phyloP scores from a whole-genome alignment of 2,329 filamentous ascomycete species.

The Xylariaceae sp. region DNA sequence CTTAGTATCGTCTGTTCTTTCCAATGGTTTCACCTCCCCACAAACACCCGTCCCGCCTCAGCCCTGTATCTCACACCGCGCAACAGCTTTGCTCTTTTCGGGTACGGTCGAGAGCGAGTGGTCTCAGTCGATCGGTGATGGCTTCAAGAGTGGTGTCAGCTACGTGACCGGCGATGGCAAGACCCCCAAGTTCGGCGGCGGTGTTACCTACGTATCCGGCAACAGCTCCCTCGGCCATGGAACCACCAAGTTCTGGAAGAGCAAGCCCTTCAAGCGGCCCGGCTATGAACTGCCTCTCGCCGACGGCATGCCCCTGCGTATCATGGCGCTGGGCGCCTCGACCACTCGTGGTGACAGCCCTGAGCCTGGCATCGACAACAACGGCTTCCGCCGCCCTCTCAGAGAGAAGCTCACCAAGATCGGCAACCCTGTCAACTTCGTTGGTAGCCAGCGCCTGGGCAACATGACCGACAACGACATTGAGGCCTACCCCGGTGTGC shows the following conservation, averaged over 20 bases:
- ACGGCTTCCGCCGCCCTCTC: conserved; percentile 33
- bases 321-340: conserved; percentile 33
- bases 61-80: conserved; percentile 11
- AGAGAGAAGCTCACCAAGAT: conserved; percentile 32
- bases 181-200: conserved; percentile 10
- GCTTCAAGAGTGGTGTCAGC: conserved; percentile 27
- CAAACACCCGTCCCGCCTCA: neutral
- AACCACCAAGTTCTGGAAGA: conserved; percentile 27
- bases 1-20: neutral
- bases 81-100: conserved; percentile 26
- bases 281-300: conserved; percentile 31
- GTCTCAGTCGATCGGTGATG: conserved; percentile 27
- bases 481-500: conserved; percentile 32
- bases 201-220: conserved; percentile 27
- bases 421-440: conserved; percentile 33
- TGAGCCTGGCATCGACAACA: conserved; percentile 31
- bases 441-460: conserved; percentile 32
- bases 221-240: conserved; percentile 23
- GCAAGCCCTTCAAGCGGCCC: conserved; percentile 28
- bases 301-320: conserved; percentile 31
- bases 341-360: conserved; percentile 32
- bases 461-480: conserved; percentile 35
- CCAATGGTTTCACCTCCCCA: neutral
- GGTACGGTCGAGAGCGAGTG: conserved; percentile 29
- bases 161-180: conserved; percentile 21